Evolutionary conservation across 805 yeast species (phyloP), one percentile per base, ranked within the genome.

Genomic region (Candida michaelii): DNA sequence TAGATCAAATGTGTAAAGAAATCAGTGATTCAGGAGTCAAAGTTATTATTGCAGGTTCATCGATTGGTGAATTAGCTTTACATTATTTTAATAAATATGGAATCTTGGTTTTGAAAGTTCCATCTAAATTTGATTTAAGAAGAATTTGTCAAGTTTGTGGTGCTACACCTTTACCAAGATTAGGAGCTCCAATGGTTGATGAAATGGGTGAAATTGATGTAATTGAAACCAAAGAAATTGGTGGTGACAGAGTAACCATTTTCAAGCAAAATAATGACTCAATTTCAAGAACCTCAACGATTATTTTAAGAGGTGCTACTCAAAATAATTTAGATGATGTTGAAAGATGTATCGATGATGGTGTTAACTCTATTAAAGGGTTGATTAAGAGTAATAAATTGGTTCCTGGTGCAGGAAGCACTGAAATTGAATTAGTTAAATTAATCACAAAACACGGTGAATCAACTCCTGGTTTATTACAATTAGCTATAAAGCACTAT

Each of bases 281-380:
- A 19, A 77, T 86, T 54, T 65, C 74, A 16, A 59, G 74, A 55
- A 93, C 99, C 3, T 82, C 98, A 12, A 93, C 99, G 7, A 89
- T 93, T 55, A 84, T 93, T 36, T 73, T 93, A 42, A 80, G 99
- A 65, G 99, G 99, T 43, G 99, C 99, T 32, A 93, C 99, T 5
- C 91, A 89, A 65, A 90, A 88, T 68, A 80, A 77, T 61, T 71
- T 93, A 60, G 99, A 93, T 59, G 98, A 93, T 62, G 79, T 93
- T 46, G 99, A 93, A 72, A 82, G 99, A 59, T 96, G 98, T 39
- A 88, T 93, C 49, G 98, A 93, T 60, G 99, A 93, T 58, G 97
- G 98, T 59, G 96, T 93, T 36, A 79, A 88, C 46, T 87, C 95
- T 24, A 80, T 91, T 53, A 93, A 93, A 69, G 90, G 97, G 1